Evolutionary conservation across 306 rosid genomes (phyloP), one percentile per base, ranked within the genome.

Genomic region (Citrullus colocynthis): DNA sequence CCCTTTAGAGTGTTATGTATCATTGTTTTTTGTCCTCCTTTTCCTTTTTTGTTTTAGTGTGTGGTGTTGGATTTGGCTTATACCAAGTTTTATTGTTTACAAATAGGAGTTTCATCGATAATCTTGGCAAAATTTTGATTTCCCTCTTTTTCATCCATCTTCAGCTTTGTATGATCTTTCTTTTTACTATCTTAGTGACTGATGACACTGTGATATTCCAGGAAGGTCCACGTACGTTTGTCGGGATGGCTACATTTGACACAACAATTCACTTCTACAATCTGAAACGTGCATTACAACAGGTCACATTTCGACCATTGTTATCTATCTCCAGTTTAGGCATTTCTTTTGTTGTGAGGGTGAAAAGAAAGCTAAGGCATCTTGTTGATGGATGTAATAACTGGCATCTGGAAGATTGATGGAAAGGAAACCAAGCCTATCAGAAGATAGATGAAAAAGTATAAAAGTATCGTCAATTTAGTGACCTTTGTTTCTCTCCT

Each of bases 161-260:
- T 48, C 18, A 49, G 44, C 15, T 21, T 7, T 28, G 9, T 49
- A 49, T 49, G 49, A 41, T 52, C 78, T n/a, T 41, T 75, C 36
- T 75, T 21, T 51, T 75, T 32, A 21, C 20, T 41, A 75, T 56
- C 76, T 6, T 62, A 74, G 44, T 55, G 67, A 75, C 65, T 61
- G 71, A 80, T 80, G 44, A 20, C 18, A 55, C 32, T 54, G 11
- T 54, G 78, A 78, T 86, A 62, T 72, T 88, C 70, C 93, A 95
- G 99, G 97, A 95, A 84, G 96, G 97, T 81, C 97, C 97, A 80
- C 88, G 86, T 39, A 95, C 99, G 75, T 77, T 80, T 80, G 98
- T 95, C 55, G 99, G 99, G 77, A 81, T 95, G 63, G 98, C 99
- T 62, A 92, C 99, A 13, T 95, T 95, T 88, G 99, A 95, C 83